Conservation (phyloP, 1,284 basidiomycete genomes). For the Lignosus rhinocerotis region DNA sequence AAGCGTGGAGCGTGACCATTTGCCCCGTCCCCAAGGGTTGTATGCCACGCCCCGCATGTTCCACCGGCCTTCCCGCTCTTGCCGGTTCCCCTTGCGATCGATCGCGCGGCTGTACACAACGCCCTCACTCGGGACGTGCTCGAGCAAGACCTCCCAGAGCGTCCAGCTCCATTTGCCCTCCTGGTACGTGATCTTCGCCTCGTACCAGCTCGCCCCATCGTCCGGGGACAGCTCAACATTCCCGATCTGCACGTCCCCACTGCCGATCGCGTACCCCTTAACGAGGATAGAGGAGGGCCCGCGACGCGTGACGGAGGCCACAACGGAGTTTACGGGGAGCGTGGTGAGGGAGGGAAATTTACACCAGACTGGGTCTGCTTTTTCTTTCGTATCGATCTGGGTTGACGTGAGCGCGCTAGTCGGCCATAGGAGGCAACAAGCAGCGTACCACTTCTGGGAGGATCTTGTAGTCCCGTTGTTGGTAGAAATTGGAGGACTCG, state of each 20-base stretch:
- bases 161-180: constrained; percentile 71
- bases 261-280: constrained; percentile 61
- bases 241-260: constrained; percentile 45
- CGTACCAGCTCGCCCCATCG: constrained; percentile 51
- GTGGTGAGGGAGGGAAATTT: constrained; percentile 59
- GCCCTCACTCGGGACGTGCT: constrained; percentile 28
- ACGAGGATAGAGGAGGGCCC: constrained; percentile 38
- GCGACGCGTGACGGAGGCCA: constrained; percentile 40
- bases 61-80: constrained; percentile 51
- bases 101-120: constrained; percentile 42
- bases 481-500: constrained; percentile 68
- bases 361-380: constrained; percentile 43
- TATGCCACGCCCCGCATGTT: constrained; percentile 62
- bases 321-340: constrained; percentile 62
- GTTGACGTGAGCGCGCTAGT: neutral
- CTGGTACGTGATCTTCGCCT: constrained; percentile 57
- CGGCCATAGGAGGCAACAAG: neutral
- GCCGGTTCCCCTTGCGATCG: constrained; percentile 44
- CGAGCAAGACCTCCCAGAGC: constrained; percentile 54
- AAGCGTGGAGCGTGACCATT: constrained; percentile 12
- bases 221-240: constrained; percentile 55
- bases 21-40: constrained; percentile 29
- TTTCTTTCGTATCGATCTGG: constrained; percentile 34
- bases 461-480: constrained; percentile 67
- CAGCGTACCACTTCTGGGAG: constrained; percentile 53